Evolutionary conservation across 495 filamentous ascomycete species (phyloP), one percentile per base, ranked within the genome.

Genomic region (Penicillium roqueforti): DNA sequence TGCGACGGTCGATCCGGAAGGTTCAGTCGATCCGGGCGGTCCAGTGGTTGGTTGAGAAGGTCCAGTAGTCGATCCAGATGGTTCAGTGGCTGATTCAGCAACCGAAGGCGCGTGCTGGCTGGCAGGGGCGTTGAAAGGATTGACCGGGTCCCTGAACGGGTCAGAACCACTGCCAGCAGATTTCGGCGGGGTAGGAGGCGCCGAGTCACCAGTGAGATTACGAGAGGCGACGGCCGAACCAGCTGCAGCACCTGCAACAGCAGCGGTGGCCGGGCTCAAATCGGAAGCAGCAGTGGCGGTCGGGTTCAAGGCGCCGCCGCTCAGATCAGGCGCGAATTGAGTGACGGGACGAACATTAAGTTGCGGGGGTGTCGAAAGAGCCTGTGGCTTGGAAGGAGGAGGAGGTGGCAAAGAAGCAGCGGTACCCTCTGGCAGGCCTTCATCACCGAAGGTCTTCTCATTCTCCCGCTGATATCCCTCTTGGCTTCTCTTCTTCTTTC

Each of bases 331-430:
- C 11, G 87, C 78, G 68, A 97, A 95, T 61, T 95, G 85, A 50
- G 91, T 92, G 29, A 95, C 81, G 0, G 92, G 93, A 34, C 90
- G 86, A 45, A 96, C 79, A 59, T 91, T 95, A 39, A 97, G 78
- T 49, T 84, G 83, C 6, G 93, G 92, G 3, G 92, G 88, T 16
- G 84, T 85, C 42, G 76, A 78, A 11, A 79, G 70, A 55, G 70
- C 65, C 18, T 61, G 50, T 7, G 54, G 57, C 37, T 61, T 65
- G 11, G 66, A 52, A 25, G 63, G 51, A 44, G 70, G 76, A 16
- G 70, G 68, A 7, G 69, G 68, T 39, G 72, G 68, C 40, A 62
- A 66, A 37, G 68, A 61, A 43, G 62, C 67, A 53, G 59, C 63
- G 43, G 58, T 29, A 34, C 56, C 50, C 41, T 52, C 50, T 66